phyloP scores from a whole-genome alignment of 2,329 filamentous ascomycete genomes.

The Annulohypoxylon truncatum region DNA sequence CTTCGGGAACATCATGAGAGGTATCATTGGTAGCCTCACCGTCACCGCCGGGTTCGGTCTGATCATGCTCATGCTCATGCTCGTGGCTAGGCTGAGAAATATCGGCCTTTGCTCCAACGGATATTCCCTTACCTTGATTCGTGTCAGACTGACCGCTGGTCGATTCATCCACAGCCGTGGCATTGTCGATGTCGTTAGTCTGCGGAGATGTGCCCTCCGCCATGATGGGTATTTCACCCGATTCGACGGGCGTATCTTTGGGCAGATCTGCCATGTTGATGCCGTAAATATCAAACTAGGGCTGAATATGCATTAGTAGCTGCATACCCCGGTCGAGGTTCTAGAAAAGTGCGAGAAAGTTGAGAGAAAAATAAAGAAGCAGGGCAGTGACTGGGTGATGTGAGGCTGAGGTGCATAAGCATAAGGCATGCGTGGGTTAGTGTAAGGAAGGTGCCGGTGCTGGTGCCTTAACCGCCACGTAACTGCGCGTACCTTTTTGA shows the following conservation, averaged over 20 bases:
- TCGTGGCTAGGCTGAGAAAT: not conserved
- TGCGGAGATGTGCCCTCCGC: slow-evolving; percentile 9
- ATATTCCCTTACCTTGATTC: slow-evolving; percentile 9
- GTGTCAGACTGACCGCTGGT: slow-evolving; percentile 32
- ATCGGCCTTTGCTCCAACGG: slow-evolving; percentile 5
- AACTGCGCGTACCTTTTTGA: not conserved
- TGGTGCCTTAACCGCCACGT: not conserved
- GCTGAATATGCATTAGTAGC: slow-evolving; percentile 23
- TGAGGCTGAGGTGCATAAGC: slow-evolving; percentile 36
- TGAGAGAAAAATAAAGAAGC: not conserved
- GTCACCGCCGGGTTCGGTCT: slow-evolving; percentile 9
- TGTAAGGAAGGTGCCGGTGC: not conserved
- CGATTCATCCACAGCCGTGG: not conserved
- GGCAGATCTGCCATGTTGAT: slow-evolving; percentile 24
- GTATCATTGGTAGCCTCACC: slow-evolving; percentile 10
- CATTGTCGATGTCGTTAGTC: slow-evolving; percentile 9
- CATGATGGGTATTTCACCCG: slow-evolving; percentile 4
- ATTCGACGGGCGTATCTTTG: slow-evolving; percentile 12
- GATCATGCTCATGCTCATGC: not conserved
- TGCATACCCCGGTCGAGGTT: slow-evolving; percentile 10
- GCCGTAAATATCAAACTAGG: slow-evolving; percentile 12
- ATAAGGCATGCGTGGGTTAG: slow-evolving; percentile 6
- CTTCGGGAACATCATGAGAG: not conserved
- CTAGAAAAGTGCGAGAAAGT: slow-evolving; percentile 19
- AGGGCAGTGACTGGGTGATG: slow-evolving; percentile 18